Conservation (phyloP, 169 alveolate species). For the Plasmodium knowlesi region DNA sequence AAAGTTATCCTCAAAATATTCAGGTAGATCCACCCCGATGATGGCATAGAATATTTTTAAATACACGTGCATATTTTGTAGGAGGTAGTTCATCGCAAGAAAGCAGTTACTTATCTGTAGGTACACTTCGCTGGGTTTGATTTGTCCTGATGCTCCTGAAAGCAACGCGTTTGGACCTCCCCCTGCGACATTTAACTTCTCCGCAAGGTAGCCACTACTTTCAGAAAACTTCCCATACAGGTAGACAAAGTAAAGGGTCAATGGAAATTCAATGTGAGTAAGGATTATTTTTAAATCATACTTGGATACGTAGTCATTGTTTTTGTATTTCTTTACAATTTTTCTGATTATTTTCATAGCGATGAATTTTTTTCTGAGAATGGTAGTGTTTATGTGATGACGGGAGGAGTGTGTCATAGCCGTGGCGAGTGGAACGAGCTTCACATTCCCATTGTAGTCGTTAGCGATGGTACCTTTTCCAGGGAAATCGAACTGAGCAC, state of each 20-base stretch:
- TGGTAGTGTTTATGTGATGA: background rate
- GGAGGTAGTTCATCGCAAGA: slow-evolving; percentile 2
- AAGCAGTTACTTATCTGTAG: slow-evolving; percentile 7
- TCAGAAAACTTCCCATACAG: slow-evolving; percentile 25
- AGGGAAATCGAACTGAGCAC: background rate
- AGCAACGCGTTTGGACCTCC: background rate
- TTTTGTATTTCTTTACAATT: slow-evolving; percentile 48
- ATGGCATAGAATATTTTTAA: slow-evolving; percentile 35
- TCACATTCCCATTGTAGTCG: slow-evolving; percentile 33
- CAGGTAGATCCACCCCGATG: slow-evolving; percentile 28
- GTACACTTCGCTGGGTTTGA: background rate
- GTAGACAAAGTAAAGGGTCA: slow-evolving; percentile 37
- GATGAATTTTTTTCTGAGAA: background rate
- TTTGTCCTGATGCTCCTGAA: background rate
- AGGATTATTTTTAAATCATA: slow-evolving; percentile 58
- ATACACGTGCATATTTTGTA: slow-evolving; percentile 4
- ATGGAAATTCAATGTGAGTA: slow-evolving; percentile 52
- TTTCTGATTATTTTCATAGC: slow-evolving; percentile 49
- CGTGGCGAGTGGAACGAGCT: background rate
- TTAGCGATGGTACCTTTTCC: slow-evolving; percentile 55
- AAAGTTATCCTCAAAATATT: slow-evolving; percentile 61
- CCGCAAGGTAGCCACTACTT: background rate
- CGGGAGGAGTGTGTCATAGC: background rate
- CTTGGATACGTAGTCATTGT: slow-evolving; percentile 39
- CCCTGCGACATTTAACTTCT: background rate